Percentiles rank a stretch among this genome's conserved stretches.
phyloP scores from a whole-genome alignment of 441 rosid species.

The Aquilaria agallochum region DNA sequence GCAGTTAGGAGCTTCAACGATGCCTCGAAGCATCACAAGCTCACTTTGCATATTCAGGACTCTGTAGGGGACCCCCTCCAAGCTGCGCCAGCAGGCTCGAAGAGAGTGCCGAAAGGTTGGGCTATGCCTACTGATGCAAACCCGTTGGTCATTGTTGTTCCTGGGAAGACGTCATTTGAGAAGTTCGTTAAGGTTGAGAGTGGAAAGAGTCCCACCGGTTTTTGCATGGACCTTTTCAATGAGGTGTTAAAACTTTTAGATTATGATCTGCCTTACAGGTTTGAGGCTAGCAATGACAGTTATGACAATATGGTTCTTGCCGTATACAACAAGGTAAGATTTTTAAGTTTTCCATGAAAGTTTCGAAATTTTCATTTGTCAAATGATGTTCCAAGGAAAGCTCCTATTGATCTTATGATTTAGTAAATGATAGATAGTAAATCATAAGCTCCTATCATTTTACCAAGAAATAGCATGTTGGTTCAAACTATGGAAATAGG shows the following conservation, averaged over 20 bases:
- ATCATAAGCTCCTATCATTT: too few relatives aligned
- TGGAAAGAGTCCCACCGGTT: conserved; percentile 26
- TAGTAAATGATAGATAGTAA: too few relatives aligned
- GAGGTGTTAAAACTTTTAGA: conserved; percentile 13
- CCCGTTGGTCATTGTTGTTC: conserved; percentile 44
- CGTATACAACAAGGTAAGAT: conserved; percentile 45
- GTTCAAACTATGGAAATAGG: too few relatives aligned
- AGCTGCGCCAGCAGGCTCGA: conserved; percentile 31
- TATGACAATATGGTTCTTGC: conserved; percentile 35
- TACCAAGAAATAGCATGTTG: too few relatives aligned
- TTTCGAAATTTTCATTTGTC: too few relatives aligned
- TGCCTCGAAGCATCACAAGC: conserved; percentile 11
- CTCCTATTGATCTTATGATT: too few relatives aligned
- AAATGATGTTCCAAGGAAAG: too few relatives aligned
- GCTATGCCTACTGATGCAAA: conserved; percentile 26
- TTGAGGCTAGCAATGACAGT: conserved; percentile 25
- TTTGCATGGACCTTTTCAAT: conserved; percentile 40
- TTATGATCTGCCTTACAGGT: conserved; percentile 23
- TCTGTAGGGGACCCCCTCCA: conserved; percentile 25
- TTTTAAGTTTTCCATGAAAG: too few relatives aligned
- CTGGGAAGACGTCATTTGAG: conserved; percentile 31
- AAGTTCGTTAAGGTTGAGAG: conserved; percentile 32
- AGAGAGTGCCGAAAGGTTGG: conserved; percentile 37
- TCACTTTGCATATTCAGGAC: conserved; percentile 28
- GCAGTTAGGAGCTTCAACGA: conserved; percentile 32